phyloP scores from a whole-genome alignment of 345 rosid species.

The Lumnitzera littorea region DNA sequence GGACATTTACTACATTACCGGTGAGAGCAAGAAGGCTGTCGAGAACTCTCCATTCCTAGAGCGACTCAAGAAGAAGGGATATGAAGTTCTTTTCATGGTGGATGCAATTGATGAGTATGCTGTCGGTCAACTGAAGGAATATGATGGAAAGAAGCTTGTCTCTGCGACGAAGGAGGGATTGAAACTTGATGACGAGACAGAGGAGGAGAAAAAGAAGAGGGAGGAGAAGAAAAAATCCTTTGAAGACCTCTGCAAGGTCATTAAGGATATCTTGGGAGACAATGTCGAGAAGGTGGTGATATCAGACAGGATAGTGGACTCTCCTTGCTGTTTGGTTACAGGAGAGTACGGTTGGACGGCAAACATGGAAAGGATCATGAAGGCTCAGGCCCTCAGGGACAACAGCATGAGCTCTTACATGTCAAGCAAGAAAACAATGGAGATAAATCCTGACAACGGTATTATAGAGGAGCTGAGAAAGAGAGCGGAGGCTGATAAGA shows the following conservation, averaged over 20 bases:
- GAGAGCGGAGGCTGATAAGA: constrained; percentile 41
- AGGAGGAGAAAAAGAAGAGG: constrained; percentile 35
- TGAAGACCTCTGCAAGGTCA: constrained; percentile 33
- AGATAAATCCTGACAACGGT: constrained; percentile 43
- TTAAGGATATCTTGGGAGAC: constrained; percentile 38
- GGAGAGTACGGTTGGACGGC: constrained; percentile 48
- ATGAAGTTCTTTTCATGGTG: constrained; percentile 37
- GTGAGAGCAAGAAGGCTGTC: constrained; percentile 41
- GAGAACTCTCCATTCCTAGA: constrained; percentile 48
- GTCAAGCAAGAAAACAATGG: constrained; percentile 50
- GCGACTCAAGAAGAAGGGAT: constrained; percentile 37
- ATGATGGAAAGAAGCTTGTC: constrained; percentile 39
- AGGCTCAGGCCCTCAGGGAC: constrained; percentile 40
- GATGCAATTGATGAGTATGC: constrained; percentile 46
- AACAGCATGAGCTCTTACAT: constrained; percentile 44
- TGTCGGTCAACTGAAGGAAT: constrained; percentile 36
- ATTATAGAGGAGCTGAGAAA: constrained; percentile 44
- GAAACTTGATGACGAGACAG: constrained; percentile 33
- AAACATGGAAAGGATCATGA: constrained; percentile 46
- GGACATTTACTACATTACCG: constrained; percentile 39
- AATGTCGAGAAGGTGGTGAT: constrained; percentile 39
- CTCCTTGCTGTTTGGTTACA: constrained; percentile 41
- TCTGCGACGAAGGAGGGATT: constrained; percentile 43
- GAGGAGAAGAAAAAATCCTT: constrained; percentile 36
- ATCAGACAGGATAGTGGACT: constrained; percentile 36